Evolutionary conservation across 2,329 filamentous ascomycete species (phyloP), one percentile per base, ranked within the genome.

Genomic region (Trichophaea hybrida): DNA sequence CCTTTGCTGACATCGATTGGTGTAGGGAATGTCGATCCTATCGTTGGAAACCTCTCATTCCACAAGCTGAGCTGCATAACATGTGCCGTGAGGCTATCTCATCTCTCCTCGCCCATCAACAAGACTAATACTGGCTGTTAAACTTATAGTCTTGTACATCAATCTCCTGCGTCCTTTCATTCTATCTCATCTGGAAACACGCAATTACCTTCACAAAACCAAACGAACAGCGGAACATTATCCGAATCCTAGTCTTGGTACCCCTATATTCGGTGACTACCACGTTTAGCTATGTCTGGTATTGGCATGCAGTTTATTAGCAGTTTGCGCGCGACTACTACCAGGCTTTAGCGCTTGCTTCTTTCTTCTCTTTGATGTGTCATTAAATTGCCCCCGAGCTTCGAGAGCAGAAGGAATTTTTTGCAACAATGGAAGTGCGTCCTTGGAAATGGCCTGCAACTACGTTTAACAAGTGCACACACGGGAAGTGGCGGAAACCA

Each of bases 221-320:
- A 6, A 71, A 73, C 58, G 79, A 82, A 70, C 80, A 83, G 68
- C 76, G 75, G 70, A 79, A 82, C 70, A 89, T 93, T 68, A 90
- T 94, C 68, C 86, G 88, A 54, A 91, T 94, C 66, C 78, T 94
- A 33, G 83, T 90, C 71, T 91, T 94, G 86, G 80, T 94, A 55
- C 88, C 88, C 43, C 77, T 94, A 62, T 94, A 94, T 72, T 78
- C 84, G 55, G 75, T 82, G 43, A 83, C 88, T 17, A 83, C 85
- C 35, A 86, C 86, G 69, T 77, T 90, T 40, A 83, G 82, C 61
- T 81, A 88, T 67, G 76, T 79, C 65, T 89, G 80, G 74, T 91
- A 93, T 75, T 80, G 78, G 70, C 80, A 89, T 68, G 81, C 84
- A 53, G 80, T 91, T 59, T 94, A 94, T 74, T 93, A 84, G 70